These are phyloP conservation scores for Diaporthe longicolla DNA, from an alignment of 2,329 filamentous ascomycete species.

Conservation along the genomic window DNA sequence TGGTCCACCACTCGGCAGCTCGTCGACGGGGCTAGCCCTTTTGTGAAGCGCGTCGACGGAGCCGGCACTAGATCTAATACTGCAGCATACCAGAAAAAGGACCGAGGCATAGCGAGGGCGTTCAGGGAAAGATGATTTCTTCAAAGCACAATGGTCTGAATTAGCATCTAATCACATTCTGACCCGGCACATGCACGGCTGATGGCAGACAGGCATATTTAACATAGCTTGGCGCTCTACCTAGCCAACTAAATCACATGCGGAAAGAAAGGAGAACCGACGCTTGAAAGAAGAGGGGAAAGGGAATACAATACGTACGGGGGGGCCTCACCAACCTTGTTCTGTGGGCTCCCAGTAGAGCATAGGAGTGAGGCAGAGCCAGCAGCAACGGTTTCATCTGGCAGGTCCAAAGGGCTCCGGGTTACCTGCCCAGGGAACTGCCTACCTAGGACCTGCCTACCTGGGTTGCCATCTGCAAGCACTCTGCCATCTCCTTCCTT, in stretches of 20 bases:
- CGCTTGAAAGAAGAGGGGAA: no score
- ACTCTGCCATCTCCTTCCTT: neutral
- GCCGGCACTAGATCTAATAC: neutral
- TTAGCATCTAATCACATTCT: constrained; percentile 3
- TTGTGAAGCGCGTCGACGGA: neutral
- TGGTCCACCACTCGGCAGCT: neutral
- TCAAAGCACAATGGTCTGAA: neutral
- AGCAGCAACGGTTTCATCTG: neutral
- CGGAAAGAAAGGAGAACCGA: neutral
- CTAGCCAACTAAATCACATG: neutral
- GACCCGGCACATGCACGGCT: neutral
- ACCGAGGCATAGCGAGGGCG: constrained; percentile 36
- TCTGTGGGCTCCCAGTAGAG: no score
- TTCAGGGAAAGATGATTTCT: constrained; percentile 15
- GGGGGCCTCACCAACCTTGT: no score
- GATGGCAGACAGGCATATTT: neutral
- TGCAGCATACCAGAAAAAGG: neutral
- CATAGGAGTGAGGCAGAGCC: no score
- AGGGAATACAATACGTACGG: no score
- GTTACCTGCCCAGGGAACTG: neutral
- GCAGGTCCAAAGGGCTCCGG: neutral
- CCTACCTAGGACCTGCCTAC: no score
- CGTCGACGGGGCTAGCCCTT: neutral
- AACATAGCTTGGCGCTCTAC: no score
- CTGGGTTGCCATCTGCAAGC: neutral